These are phyloP conservation scores for Penicillium arizonense DNA, from an alignment of 495 filamentous ascomycete genomes.

Conservation along the genomic window DNA sequence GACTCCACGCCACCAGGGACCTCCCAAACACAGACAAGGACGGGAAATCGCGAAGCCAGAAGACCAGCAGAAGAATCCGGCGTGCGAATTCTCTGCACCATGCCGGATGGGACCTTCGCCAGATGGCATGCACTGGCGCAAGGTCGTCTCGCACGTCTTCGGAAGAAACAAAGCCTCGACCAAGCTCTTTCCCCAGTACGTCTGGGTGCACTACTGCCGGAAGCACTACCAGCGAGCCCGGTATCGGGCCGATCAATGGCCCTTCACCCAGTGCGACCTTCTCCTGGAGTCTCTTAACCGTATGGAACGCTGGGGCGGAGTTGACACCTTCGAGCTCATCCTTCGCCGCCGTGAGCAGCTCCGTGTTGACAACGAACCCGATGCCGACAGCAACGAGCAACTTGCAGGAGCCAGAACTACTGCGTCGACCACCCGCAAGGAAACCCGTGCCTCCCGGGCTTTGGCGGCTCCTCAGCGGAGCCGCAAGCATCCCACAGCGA, in stretches of 20 bases:
- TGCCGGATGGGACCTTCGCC: conserved; percentile 17
- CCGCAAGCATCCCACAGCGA: conserved; percentile 20
- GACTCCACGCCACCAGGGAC: not conserved
- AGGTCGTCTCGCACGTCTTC: conserved; percentile 81
- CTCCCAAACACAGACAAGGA: not conserved
- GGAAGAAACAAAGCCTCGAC: conserved; percentile 85
- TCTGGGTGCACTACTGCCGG: conserved; percentile 74
- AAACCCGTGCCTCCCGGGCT: too few species aligned
- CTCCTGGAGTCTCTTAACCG: conserved; percentile 56
- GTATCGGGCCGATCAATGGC: conserved; percentile 63
- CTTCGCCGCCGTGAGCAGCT: conserved; percentile 23
- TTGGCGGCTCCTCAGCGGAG: not conserved
- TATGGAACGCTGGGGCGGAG: conserved; percentile 59
- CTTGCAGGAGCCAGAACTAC: not conserved
- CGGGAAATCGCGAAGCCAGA: not conserved
- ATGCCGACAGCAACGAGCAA: not conserved
- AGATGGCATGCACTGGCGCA: conserved; percentile 46
- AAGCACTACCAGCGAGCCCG: conserved; percentile 81
- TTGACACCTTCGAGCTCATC: conserved; percentile 31
- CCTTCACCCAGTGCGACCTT: conserved; percentile 57
- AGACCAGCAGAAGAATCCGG: not conserved
- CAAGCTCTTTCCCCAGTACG: conserved; percentile 56
- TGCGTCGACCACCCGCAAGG: too few species aligned
- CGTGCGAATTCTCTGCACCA: conserved; percentile 20
- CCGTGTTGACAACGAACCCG: conserved; percentile 18